These are phyloP conservation scores for Diplosphaera chodatii DNA, from an alignment of 139 green algal genomes.

Conservation along the genomic window DNA sequence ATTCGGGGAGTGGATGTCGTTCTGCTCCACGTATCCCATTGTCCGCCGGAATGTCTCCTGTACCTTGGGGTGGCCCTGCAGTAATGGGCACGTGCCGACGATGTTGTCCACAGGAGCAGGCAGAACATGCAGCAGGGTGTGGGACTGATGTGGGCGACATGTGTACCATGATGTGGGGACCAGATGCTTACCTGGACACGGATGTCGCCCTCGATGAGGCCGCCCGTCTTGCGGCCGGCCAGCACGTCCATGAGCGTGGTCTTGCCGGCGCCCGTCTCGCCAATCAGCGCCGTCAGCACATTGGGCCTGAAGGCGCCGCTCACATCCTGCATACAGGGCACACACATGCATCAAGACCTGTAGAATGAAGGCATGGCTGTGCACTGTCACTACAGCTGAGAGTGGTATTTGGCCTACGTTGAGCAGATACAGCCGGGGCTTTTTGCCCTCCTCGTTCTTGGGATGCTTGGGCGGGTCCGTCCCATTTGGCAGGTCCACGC, in stretches of 20 bases:
- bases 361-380: too few species aligned
- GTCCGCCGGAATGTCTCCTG: constrained; percentile 48
- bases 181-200: neutral
- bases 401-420: too few species aligned
- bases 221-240: constrained; percentile 40
- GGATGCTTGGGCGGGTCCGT: neutral
- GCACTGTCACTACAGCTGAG: too few species aligned
- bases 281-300: constrained; percentile 28
- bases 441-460: constrained; percentile 22
- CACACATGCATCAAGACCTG: too few species aligned
- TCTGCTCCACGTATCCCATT: constrained; percentile 28
- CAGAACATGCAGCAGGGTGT: too few species aligned
- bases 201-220: constrained; percentile 24
- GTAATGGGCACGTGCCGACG: too few species aligned
- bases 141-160: too few species aligned
- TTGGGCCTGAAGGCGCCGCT: constrained; percentile 21
- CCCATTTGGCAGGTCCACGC: neutral
- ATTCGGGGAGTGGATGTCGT: constrained; percentile 36
- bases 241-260: constrained; percentile 55
- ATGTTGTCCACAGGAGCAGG: too few species aligned
- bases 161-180: too few species aligned
- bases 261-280: constrained; percentile 40
- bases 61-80: constrained; percentile 47
- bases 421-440: too few species aligned
- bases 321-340: neutral